Evolutionary conservation across 2,329 filamentous ascomycete species (phyloP), one percentile per base, ranked within the genome.

Genomic region (Xylaria sp.): DNA sequence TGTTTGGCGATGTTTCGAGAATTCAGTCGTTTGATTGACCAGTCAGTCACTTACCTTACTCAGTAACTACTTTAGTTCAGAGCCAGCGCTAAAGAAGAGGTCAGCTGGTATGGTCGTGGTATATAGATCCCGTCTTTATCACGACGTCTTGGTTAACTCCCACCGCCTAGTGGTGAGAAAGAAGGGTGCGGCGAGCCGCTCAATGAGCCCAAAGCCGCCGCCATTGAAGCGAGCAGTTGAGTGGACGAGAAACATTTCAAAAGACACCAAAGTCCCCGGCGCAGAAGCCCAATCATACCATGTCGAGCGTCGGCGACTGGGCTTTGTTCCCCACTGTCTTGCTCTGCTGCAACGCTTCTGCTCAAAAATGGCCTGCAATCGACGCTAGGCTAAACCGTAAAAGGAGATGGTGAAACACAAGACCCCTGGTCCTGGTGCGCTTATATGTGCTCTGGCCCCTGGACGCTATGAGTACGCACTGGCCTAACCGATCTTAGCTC

Each of bases 401-500:
- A 46, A 31, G 44, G 62, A 52, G 48, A 70, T 66, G 63, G 59
- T 72, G 70, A 72, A 72, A 72, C 70, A 52, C 51, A 51, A 39
- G 52, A 23, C 58, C 68, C 68, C 67, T 67, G 59, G 20, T 23
- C 13, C 44, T 56, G 52, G 15, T 51, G 31, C 20, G 18, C 37
- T 44, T 28, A 44, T 10, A 15, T 25, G 51, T 37, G 28, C 50
- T 52, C 12, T 57, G 55, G 55, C 55, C 55, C 63, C 46, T 55
- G 18, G 46, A 31, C 23, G 18, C 37, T 44, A 13, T 13, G 13
- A 15, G 41, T 44, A 44, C 55, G n/a, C 55, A 25, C 15, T 44
- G 12, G 37, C 37, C 39, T 41, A 41, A 57, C 34, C 37, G 34
- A 57, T 13, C 18, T 41, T 23, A 41, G 34, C 52, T 37, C 31